These are phyloP conservation scores for Malassezia obtusa DNA, from an alignment of 1,284 basidiomycete species.

Conservation along the genomic window DNA sequence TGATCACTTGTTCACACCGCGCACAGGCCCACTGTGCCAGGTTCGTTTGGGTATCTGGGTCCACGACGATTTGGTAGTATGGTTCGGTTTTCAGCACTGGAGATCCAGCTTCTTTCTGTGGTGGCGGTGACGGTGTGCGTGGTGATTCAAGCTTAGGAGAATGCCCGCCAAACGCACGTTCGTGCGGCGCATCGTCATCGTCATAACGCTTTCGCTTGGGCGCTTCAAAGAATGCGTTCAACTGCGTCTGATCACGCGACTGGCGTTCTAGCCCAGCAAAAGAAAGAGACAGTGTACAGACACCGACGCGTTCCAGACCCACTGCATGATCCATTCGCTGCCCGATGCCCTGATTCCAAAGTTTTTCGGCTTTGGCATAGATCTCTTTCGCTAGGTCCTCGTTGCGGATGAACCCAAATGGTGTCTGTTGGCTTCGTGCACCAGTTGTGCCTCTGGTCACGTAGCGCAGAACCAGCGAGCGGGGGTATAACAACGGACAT, in stretches of 20 bases:
- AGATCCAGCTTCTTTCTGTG: no score
- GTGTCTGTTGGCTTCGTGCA: slow-evolving; percentile 60
- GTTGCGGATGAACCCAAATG: slow-evolving; percentile 62
- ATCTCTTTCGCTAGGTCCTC: slow-evolving; percentile 56
- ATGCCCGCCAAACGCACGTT: no score
- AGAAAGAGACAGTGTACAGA: neutral
- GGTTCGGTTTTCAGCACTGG: no score
- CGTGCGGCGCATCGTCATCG: neutral
- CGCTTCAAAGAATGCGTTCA: slow-evolving; percentile 2
- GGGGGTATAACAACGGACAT: slow-evolving; percentile 68
- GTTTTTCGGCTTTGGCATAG: slow-evolving; percentile 63
- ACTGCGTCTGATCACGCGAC: slow-evolving; percentile 6
- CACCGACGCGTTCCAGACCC: neutral
- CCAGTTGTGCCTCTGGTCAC: slow-evolving; percentile 55
- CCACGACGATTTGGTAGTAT: neutral
- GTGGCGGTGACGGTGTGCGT: no score
- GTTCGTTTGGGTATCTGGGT: slow-evolving; percentile 9
- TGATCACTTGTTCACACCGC: neutral
- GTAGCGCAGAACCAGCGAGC: slow-evolving; percentile 63
- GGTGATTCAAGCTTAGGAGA: no score
- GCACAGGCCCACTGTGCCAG: slow-evolving; percentile 8
- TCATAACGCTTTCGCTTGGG: neutral
- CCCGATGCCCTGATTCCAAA: slow-evolving; percentile 65
- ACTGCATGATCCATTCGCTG: neutral
- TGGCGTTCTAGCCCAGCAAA: slow-evolving; percentile 13